These are phyloP conservation scores for Piromyces finnis DNA, from an alignment of 192 early-diverging fungal genomes.

Conservation along the genomic window DNA sequence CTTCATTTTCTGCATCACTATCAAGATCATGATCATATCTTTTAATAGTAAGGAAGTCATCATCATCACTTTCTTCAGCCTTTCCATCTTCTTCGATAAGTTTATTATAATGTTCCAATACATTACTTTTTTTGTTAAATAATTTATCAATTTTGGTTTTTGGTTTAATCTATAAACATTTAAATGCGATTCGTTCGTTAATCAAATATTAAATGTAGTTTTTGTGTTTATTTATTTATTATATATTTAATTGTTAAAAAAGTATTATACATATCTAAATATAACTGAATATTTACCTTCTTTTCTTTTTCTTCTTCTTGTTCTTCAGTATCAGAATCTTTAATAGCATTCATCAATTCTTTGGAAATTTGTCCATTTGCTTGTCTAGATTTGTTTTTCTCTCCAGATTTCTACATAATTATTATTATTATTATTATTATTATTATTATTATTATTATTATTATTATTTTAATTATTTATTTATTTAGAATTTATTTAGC, in stretches of 20 bases:
- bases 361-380: slow-evolving; percentile 1
- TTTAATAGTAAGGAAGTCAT: slow-evolving; percentile 69
- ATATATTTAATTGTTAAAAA: too few relatives aligned
- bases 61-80: slow-evolving; percentile 33
- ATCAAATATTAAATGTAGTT: too few relatives aligned
- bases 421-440: slow-evolving; percentile 1
- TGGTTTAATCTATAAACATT: slow-evolving; percentile 15
- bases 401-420: slow-evolving; percentile 18
- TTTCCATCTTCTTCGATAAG: slow-evolving; percentile 13
- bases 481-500: background rate
- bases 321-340: slow-evolving; percentile 3
- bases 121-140: slow-evolving; percentile 85
- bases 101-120: slow-evolving; percentile 81
- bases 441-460: background rate
- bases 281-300: slow-evolving; percentile 1
- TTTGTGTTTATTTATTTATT: too few relatives aligned
- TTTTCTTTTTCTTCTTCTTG: slow-evolving; percentile 8
- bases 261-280: too few relatives aligned
- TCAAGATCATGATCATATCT: slow-evolving; percentile 64
- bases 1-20: slow-evolving; percentile 19
- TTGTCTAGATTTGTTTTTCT: slow-evolving; percentile 56
- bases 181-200: too few relatives aligned
- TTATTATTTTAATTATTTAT: slow-evolving; percentile 4
- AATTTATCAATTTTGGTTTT: slow-evolving; percentile 78
- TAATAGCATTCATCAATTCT: slow-evolving; percentile 13